Evolutionary conservation across 371 early-diverging fungal genomes (phyloP).

Genomic region (Mucor ambiguus): DNA sequence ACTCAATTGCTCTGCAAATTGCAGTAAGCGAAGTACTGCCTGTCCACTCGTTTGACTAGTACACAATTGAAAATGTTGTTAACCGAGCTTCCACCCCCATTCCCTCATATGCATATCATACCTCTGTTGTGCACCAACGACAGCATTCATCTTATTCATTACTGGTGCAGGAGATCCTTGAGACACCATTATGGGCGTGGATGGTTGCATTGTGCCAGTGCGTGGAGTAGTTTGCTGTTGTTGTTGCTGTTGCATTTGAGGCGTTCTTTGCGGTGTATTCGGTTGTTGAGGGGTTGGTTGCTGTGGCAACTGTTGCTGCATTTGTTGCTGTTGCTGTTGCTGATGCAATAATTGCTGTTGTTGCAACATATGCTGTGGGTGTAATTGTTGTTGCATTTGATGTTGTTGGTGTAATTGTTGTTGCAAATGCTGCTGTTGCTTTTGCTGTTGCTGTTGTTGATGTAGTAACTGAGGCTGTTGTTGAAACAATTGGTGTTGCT

Average conservation of each 20-base stretch:
- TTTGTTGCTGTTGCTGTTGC: constrained; percentile 10
- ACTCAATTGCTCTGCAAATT: constrained; percentile 46
- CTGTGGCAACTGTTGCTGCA: constrained; percentile 8
- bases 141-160: constrained; percentile 5
- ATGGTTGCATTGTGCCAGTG: constrained; percentile 9
- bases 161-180: constrained; percentile 24
- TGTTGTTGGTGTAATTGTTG: constrained; percentile 9
- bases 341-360: constrained; percentile 11
- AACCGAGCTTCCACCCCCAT: background rate
- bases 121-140: constrained; percentile 14
- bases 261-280: constrained; percentile 9
- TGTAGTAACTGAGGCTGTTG: constrained; percentile 21
- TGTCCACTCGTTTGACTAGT: constrained; percentile 31
- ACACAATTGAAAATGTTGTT: background rate
- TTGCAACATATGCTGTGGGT: constrained; percentile 6
- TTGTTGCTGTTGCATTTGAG: constrained; percentile 2
- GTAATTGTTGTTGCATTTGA: constrained; percentile 10
- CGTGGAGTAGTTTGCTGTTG: constrained; percentile 9
- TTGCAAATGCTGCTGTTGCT: constrained; percentile 3
- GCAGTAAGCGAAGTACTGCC: constrained; percentile 46
- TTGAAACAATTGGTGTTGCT: constrained; percentile 12
- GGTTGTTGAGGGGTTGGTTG: constrained; percentile 6
- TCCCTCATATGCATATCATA: background rate
- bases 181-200: constrained; percentile 37
- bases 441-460: constrained; percentile 20